These are phyloP conservation scores for Blastocystis sp. DNA, from an alignment of 352 stramenopile genomes.

Conservation along the genomic window DNA sequence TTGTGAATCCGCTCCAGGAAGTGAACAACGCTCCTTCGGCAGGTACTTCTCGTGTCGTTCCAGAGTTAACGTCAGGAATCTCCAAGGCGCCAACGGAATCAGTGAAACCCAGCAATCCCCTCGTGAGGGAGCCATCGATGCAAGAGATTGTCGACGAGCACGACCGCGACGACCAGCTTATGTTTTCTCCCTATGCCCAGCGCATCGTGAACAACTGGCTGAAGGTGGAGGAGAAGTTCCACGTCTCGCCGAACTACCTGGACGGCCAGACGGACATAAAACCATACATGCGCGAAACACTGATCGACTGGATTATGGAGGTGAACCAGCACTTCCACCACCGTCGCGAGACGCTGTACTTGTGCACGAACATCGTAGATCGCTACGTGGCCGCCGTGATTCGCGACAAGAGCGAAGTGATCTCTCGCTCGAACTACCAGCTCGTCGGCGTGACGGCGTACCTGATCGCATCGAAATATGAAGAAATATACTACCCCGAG, in stretches of 20 bases:
- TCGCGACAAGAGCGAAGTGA: slow-evolving; percentile 76
- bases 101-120: background rate
- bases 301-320: slow-evolving; percentile 99
- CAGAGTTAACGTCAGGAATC: background rate
- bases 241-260: slow-evolving; percentile 80
- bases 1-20: slow-evolving; percentile 63
- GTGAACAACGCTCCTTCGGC: background rate
- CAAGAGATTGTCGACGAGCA: slow-evolving; percentile 66
- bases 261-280: slow-evolving; percentile 91
- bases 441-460: slow-evolving; percentile 91
- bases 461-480: slow-evolving; percentile 96
- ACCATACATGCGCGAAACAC: slow-evolving; percentile 95
- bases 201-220: slow-evolving; percentile 69
- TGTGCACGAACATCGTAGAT: slow-evolving; percentile 96
- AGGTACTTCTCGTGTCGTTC: background rate
- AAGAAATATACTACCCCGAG: slow-evolving; percentile 97
- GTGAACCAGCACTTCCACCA: slow-evolving; percentile 98
- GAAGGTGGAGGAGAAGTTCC: slow-evolving; percentile 65
- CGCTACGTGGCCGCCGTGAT: slow-evolving; percentile 81
- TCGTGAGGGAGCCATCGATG: background rate
- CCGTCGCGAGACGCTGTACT: slow-evolving; percentile 90
- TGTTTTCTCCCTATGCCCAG: slow-evolving; percentile 66
- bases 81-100: background rate
- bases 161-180: slow-evolving; percentile 49
- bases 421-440: slow-evolving; percentile 90